Evolutionary conservation across 1,284 basidiomycete genomes (phyloP).

Genomic region (Moesziomyces parantarcticus): DNA sequence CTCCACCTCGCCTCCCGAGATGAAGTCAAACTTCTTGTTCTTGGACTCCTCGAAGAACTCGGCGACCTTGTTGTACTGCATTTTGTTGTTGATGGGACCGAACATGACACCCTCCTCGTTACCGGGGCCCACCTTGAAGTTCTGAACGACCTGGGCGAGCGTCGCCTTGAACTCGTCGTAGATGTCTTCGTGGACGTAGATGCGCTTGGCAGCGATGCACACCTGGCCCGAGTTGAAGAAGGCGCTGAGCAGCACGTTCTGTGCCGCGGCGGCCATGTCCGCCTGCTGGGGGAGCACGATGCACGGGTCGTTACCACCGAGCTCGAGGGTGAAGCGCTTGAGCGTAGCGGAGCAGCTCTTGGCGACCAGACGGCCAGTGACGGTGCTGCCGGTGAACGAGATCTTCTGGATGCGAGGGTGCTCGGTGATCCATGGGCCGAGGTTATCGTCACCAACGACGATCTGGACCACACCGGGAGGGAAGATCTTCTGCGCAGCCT

Average conservation of each 20-base stretch:
- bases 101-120: conserved; percentile 32
- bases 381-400: conserved; percentile 46
- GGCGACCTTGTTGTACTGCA: conserved; percentile 49
- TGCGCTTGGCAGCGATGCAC: conserved; percentile 42
- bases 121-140: conserved; percentile 37
- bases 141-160: conserved; percentile 15
- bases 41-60: conserved; percentile 51
- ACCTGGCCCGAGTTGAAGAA: conserved; percentile 47
- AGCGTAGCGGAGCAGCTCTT: conserved; percentile 46
- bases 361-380: conserved; percentile 40
- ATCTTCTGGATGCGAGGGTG: conserved; percentile 48
- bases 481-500: conserved; percentile 42
- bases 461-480: conserved; percentile 49
- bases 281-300: conserved; percentile 29
- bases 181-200: conserved; percentile 53
- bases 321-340: conserved; percentile 51
- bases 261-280: conserved; percentile 24
- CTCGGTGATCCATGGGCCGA: conserved; percentile 47
- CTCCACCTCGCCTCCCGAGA: conserved; percentile 28
- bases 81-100: conserved; percentile 51
- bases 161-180: conserved; percentile 47
- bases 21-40: conserved; percentile 32
- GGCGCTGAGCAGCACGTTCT: conserved; percentile 26
- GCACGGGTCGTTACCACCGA: conserved; percentile 46
- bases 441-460: conserved; percentile 40